Conservation (phyloP, 2,329 filamentous ascomycete genomes). For the Calonectria pteridis region DNA sequence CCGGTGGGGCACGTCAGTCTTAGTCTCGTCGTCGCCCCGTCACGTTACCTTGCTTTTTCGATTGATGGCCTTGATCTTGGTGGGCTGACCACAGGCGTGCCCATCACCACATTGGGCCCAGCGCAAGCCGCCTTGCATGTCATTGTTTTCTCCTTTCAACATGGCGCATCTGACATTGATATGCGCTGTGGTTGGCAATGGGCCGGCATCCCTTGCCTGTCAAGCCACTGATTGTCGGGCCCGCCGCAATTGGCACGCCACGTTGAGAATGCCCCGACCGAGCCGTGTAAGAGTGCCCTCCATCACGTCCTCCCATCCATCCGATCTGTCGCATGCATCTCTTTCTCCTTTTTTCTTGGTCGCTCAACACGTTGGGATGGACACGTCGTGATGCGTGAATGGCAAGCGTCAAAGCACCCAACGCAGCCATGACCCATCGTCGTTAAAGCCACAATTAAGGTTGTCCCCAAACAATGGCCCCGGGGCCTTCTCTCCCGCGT, state of each 20-base stretch:
- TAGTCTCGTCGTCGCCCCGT: background rate
- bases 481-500: background rate
- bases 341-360: background rate
- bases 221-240: background rate
- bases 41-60: slow-evolving; percentile 5
- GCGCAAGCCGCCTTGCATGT: background rate
- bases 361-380: background rate
- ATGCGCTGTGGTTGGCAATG: background rate
- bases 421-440: background rate
- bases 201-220: background rate
- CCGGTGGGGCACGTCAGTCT: slow-evolving; percentile 3
- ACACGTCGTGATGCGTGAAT: background rate
- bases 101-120: background rate
- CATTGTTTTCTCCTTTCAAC: slow-evolving; percentile 12
- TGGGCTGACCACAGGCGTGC: background rate
- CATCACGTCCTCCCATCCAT: background rate
- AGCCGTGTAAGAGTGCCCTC: background rate
- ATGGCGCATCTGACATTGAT: background rate
- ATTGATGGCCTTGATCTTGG: background rate
- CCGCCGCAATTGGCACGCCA: background rate
- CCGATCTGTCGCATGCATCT: background rate
- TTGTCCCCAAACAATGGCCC: background rate
- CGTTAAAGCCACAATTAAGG: background rate
- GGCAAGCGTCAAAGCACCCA: background rate
- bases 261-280: background rate